phyloP scores from a whole-genome alignment of 2,329 filamentous ascomycete species.

The Cercospora sp. region DNA sequence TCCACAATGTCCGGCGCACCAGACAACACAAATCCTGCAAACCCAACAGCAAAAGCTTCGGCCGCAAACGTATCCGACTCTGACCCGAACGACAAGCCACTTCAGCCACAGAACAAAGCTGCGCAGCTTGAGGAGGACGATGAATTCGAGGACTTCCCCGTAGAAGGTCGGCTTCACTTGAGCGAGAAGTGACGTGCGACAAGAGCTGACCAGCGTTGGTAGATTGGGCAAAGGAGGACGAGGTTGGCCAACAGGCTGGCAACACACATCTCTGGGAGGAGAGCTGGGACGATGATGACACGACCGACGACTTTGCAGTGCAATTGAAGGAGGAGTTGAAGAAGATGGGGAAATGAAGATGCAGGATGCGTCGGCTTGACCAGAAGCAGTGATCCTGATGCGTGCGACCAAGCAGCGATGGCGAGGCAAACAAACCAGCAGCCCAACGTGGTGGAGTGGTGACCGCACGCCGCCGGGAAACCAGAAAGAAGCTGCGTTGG shows the following conservation, averaged over 20 bases:
- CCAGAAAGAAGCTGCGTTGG: neutral
- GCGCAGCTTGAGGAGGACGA: constrained; percentile 90
- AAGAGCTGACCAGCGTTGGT: constrained; percentile 7
- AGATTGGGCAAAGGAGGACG: constrained; percentile 94
- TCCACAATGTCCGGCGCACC: constrained; percentile 12
- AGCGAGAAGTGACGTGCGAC: neutral
- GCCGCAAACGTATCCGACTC: constrained; percentile 45
- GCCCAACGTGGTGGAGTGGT: neutral
- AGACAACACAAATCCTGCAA: constrained; percentile 6
- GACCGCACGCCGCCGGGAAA: neutral
- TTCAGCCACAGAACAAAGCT: constrained; percentile 59
- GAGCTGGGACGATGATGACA: constrained; percentile 99
- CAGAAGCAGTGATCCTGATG: neutral
- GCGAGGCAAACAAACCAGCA: neutral
- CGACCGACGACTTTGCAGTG: constrained; percentile 90
- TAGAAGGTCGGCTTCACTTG: constrained; percentile 66
- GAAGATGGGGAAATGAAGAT: constrained; percentile 71
- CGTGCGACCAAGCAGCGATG: neutral
- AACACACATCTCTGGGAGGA: constrained; percentile 90
- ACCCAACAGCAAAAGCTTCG: constrained; percentile 40
- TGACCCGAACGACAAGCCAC: constrained; percentile 46
- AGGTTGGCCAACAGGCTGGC: constrained; percentile 64
- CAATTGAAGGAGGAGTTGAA: constrained; percentile 94
- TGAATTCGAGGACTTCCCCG: constrained; percentile 98
- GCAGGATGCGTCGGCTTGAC: neutral